A percentile compares a stretch with the other conserved stretches of the same genome.
phyloP scores from a whole-genome alignment of 306 rosid genomes.

The Spatholobus suberectus region DNA sequence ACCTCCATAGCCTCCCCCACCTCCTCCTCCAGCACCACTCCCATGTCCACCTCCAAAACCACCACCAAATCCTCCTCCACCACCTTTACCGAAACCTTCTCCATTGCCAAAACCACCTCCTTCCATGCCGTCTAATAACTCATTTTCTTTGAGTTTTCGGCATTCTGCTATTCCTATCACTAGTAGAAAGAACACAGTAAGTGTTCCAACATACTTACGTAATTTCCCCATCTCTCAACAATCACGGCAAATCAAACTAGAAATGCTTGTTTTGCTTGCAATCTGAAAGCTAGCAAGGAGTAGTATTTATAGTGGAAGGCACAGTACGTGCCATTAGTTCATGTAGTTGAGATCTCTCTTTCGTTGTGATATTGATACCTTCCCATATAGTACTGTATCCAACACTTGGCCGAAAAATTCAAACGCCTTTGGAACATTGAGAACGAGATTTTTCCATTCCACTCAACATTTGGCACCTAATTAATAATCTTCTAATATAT shows the following conservation, averaged over 20 bases:
- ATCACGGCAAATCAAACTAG: not conserved
- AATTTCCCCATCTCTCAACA: conserved; percentile 57
- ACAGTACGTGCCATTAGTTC: conserved; percentile 47
- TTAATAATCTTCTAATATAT: not conserved
- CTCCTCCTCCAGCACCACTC: not conserved
- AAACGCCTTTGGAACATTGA: conserved; percentile 42
- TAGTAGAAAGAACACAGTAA: conserved; percentile 29
- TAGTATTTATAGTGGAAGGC: conserved; percentile 53
- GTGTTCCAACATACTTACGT: conserved; percentile 29
- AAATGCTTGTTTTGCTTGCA: not conserved
- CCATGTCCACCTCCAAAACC: not conserved
- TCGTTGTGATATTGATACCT: conserved; percentile 39
- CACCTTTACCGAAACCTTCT: not conserved
- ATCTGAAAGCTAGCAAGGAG: conserved; percentile 10
- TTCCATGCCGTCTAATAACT: not conserved
- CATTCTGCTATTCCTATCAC: conserved; percentile 52
- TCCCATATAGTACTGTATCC: conserved; percentile 18
- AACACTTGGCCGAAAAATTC: conserved; percentile 44
- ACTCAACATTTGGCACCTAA: conserved; percentile 1
- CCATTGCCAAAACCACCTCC: conserved; percentile 13
- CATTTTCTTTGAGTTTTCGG: conserved; percentile 48
- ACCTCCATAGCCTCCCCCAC: not conserved
- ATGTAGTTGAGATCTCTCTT: conserved; percentile 47
- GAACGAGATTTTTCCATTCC: not conserved
- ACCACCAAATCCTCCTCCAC: not conserved